phyloP scores from a whole-genome alignment of 768 basidiomycete genomes.

The Lenzites betulinus region DNA sequence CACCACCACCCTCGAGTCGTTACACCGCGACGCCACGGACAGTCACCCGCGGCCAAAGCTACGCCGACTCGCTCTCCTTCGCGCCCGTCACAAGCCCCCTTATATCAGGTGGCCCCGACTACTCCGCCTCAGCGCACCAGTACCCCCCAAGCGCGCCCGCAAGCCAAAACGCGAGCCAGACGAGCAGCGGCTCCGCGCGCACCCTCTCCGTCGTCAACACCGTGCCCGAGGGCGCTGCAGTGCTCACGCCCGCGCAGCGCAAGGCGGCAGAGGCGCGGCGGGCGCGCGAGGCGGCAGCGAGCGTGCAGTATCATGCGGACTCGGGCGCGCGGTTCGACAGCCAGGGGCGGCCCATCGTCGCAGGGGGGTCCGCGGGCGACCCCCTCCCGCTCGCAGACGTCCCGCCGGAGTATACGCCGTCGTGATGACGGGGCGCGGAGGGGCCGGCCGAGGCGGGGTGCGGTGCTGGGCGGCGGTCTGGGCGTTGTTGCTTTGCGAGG shows the following conservation, averaged over 20 bases:
- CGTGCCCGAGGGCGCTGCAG: background rate
- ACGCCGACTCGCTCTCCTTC: conserved; percentile 1
- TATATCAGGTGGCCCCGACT: too few species aligned
- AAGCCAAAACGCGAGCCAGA: background rate
- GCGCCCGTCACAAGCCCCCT: too few species aligned
- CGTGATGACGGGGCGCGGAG: background rate
- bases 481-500: background rate
- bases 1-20: conserved; percentile 3
- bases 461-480: background rate
- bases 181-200: conserved; percentile 7
- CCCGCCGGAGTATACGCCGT: conserved; percentile 17
- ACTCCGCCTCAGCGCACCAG: too few species aligned
- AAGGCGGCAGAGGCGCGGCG: conserved; percentile 22
- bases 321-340: conserved; percentile 28
- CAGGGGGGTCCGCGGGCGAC: background rate
- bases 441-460: background rate
- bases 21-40: conserved; percentile 8
- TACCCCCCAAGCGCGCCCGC: conserved; percentile 10
- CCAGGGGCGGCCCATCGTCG: conserved; percentile 5
- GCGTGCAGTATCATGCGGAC: conserved; percentile 23
- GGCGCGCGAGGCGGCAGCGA: background rate
- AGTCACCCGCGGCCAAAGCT: background rate
- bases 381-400: conserved; percentile 11
- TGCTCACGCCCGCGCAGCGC: conserved; percentile 20
- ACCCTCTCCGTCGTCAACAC: conserved; percentile 18